Percentiles rank a stretch among this genome's conserved stretches.
Evolutionary conservation across 768 basidiomycete genomes (phyloP).

Genomic region (Rubroboletus satanas): DNA sequence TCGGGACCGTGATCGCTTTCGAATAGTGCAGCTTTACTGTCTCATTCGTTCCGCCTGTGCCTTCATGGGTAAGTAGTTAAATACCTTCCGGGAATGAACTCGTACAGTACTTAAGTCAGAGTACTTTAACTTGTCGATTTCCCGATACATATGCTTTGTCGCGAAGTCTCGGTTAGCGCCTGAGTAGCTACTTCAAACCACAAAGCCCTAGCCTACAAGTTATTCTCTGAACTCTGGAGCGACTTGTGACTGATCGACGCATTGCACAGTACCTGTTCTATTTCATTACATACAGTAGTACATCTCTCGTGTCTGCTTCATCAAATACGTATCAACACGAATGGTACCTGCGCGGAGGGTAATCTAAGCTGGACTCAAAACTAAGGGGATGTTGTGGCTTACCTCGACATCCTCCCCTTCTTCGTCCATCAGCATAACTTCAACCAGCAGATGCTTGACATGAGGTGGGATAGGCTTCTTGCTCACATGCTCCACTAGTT

Average conservation of each 20-base stretch:
- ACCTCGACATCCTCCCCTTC: conserved; percentile 95
- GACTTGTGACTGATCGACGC: background rate
- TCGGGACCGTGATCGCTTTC: conserved; percentile 22
- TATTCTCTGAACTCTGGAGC: background rate
- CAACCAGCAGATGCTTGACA: conserved; percentile 81
- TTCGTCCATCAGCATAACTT: conserved; percentile 92
- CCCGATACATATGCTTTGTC: conserved; percentile 1
- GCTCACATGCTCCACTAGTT: conserved; percentile 88
- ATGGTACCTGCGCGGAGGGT: conserved; percentile 57
- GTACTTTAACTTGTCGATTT: conserved; percentile 14
- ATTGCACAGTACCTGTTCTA: background rate
- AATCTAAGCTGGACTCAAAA: background rate
- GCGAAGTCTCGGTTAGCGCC: background rate
- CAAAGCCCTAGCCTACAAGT: too few species aligned
- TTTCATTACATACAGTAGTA: conserved; percentile 7
- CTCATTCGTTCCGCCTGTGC: conserved; percentile 21
- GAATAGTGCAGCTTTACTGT: conserved; percentile 22
- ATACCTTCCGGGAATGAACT: conserved; percentile 9
- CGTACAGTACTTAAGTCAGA: conserved; percentile 17
- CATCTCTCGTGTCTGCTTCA: background rate
- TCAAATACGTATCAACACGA: conserved; percentile 71
- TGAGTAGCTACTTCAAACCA: background rate
- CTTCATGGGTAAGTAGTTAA: conserved; percentile 47
- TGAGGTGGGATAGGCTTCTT: conserved; percentile 89
- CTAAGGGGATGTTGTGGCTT: conserved; percentile 7